These are phyloP conservation scores for Axilococcus clingmanii DNA, from an alignment of 139 green algal species.

Conservation along the genomic window DNA sequence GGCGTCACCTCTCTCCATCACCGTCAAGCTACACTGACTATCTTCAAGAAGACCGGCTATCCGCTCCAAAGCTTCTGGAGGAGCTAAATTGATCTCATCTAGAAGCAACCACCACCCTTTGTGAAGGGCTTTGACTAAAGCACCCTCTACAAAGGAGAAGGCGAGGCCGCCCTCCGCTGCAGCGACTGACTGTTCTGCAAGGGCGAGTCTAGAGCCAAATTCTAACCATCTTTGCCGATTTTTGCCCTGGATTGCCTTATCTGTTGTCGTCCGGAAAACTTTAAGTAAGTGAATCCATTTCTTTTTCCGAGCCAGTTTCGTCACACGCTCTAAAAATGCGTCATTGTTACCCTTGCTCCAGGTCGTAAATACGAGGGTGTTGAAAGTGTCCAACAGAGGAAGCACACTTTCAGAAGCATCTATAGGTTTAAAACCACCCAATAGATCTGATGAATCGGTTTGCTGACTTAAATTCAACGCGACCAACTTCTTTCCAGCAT, in stretches of 20 bases:
- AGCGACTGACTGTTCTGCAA: slow-evolving; percentile 9
- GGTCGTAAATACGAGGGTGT: slow-evolving; percentile 43
- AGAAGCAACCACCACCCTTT: slow-evolving; percentile 94
- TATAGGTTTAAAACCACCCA: slow-evolving; percentile 93
- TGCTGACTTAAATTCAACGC: slow-evolving; percentile 97
- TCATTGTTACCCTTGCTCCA: slow-evolving; percentile 73
- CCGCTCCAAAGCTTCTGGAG: slow-evolving; percentile 72
- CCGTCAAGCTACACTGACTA: slow-evolving; percentile 34
- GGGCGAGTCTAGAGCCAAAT: slow-evolving; percentile 3
- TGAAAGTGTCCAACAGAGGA: slow-evolving; percentile 61
- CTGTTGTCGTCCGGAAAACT: slow-evolving; percentile 63
- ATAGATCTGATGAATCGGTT: slow-evolving; percentile 86
- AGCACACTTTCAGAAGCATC: slow-evolving; percentile 58
- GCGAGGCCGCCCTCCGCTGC: slow-evolving; percentile 72
- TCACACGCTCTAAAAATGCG: slow-evolving; percentile 56
- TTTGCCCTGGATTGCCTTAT: slow-evolving; percentile 28
- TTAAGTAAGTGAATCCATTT: slow-evolving; percentile 82
- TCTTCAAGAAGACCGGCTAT: slow-evolving; percentile 83
- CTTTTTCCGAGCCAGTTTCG: slow-evolving; percentile 61
- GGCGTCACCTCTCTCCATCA: slow-evolving; percentile 73
- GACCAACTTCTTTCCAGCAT: slow-evolving; percentile 63
- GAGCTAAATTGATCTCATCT: slow-evolving; percentile 92
- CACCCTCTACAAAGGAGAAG: slow-evolving; percentile 93
- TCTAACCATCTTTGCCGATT: slow-evolving; percentile 6
- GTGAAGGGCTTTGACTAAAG: slow-evolving; percentile 73